Evolutionary conservation across 1,284 basidiomycete genomes (phyloP), one percentile per base, ranked within the genome.

Genomic region (Fomes fomentarius): DNA sequence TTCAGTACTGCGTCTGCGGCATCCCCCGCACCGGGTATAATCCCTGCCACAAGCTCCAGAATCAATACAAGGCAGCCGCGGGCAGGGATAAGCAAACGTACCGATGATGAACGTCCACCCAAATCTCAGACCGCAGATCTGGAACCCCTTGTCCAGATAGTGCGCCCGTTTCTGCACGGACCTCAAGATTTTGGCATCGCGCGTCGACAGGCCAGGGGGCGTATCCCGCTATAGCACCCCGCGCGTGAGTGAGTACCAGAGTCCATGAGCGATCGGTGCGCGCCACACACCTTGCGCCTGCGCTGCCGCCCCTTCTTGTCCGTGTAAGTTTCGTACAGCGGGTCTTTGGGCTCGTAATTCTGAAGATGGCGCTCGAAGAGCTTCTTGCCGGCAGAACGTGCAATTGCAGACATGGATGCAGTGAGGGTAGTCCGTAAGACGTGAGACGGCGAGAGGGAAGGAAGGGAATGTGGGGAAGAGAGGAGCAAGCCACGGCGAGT

Each of bases 131-230:
- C 95, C 94, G 63, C 88, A 93, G 10, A 98, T 50, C 43, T 70
- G 78, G 76, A 98, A 92, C 7, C 93, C 90, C 72, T 94, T 96
- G 78, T 98, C 96, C 51, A 98, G 88, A 67, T 89, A 85, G 68
- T 95, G 94, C 0, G 96, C 95, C 8, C 95, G 80, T 47, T 79
- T 76, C 68, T 92, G 84, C 40, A 96, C 84, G 17, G 87, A 83
- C 62, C 80, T 81, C 47, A 95, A 77, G 47, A 94, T 86, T 61
- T 84, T 85, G n/a, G 81, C 81, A 58, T 97, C 94, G 28, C 87
- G 80, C 28, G 79, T 71, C 0, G 92, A 91, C 3, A 97, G 80
- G 0, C 94, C 94, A 8, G 86, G 84, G 0, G 93, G 93, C 0
- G 87, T 70, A 6, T 80, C 79, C 47, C 91, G 81, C 91, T 94